Evolutionary conservation across 805 yeast species (phyloP).

Genomic region (Pichia rugopelliculosa): DNA sequence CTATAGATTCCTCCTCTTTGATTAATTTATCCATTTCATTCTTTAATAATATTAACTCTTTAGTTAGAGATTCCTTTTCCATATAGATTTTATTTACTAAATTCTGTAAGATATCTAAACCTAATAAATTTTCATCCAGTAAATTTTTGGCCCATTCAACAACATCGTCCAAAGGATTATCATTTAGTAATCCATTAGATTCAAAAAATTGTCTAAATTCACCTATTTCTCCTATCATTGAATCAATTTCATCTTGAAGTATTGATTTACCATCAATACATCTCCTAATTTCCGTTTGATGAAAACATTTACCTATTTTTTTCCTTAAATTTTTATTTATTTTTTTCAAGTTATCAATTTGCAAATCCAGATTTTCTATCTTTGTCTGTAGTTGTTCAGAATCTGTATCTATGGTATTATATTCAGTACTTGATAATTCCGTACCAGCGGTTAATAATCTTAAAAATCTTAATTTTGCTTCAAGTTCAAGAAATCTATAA

Average conservation of each 20-base stretch:
- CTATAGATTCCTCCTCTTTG: not conserved
- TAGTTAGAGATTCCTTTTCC: slow-evolving; percentile 1
- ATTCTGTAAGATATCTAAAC: slow-evolving; percentile 2
- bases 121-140: not conserved
- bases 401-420: slow-evolving; percentile 15
- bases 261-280: slow-evolving; percentile 13
- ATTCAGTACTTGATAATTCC: slow-evolving; percentile 18
- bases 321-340: slow-evolving; percentile 10
- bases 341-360: slow-evolving; percentile 17
- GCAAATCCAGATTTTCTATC: slow-evolving; percentile 10
- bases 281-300: slow-evolving; percentile 12
- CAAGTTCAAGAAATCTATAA: slow-evolving; percentile 64
- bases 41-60: not conserved
- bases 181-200: slow-evolving; percentile 1
- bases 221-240: slow-evolving; percentile 13
- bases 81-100: not conserved
- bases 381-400: slow-evolving; percentile 13
- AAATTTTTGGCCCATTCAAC: slow-evolving; percentile 2
- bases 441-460: slow-evolving; percentile 37
- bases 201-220: slow-evolving; percentile 1
- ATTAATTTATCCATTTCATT: not conserved
- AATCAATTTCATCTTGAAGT: slow-evolving; percentile 27
- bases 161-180: not conserved
- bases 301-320: slow-evolving; percentile 12
- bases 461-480: slow-evolving; percentile 60